Conservation (phyloP, 1,284 basidiomycete species). For the Malassezia dermatis region DNA sequence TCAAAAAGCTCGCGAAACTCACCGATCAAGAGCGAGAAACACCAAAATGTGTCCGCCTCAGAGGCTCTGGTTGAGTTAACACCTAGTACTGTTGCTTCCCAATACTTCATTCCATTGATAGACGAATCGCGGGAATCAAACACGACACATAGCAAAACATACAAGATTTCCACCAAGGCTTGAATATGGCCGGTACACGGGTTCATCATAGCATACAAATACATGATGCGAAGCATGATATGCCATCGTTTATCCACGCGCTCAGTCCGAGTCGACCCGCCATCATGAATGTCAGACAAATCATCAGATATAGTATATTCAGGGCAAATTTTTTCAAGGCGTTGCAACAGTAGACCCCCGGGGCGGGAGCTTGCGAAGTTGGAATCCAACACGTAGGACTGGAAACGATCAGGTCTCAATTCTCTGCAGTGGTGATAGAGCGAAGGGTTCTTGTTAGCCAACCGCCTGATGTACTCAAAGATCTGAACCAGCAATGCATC, state of each 20-base stretch:
- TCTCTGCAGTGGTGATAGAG: background rate
- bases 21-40: slow-evolving; percentile 39
- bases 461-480: slow-evolving; percentile 35
- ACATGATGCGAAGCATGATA: slow-evolving; percentile 40
- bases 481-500: slow-evolving; percentile 39
- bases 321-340: slow-evolving; percentile 23
- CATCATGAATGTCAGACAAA: background rate
- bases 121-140: slow-evolving; percentile 1
- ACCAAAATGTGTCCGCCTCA: slow-evolving; percentile 47
- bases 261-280: background rate
- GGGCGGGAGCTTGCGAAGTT: slow-evolving; percentile 1
- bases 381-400: background rate
- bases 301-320: slow-evolving; percentile 3
- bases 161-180: slow-evolving; percentile 44
- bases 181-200: slow-evolving; percentile 43
- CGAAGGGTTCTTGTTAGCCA: slow-evolving; percentile 3
- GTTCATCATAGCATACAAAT: slow-evolving; percentile 41
- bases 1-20: slow-evolving; percentile 44
- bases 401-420: background rate
- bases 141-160: slow-evolving; percentile 30
- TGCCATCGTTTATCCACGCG: slow-evolving; percentile 34
- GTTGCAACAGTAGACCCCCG: slow-evolving; percentile 21
- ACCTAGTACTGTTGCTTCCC: background rate
- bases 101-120: background rate
- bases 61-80: slow-evolving; percentile 13